Evolutionary conservation across 2,329 filamentous ascomycete genomes (phyloP).

Genomic region (Fusarium sarcochroum): DNA sequence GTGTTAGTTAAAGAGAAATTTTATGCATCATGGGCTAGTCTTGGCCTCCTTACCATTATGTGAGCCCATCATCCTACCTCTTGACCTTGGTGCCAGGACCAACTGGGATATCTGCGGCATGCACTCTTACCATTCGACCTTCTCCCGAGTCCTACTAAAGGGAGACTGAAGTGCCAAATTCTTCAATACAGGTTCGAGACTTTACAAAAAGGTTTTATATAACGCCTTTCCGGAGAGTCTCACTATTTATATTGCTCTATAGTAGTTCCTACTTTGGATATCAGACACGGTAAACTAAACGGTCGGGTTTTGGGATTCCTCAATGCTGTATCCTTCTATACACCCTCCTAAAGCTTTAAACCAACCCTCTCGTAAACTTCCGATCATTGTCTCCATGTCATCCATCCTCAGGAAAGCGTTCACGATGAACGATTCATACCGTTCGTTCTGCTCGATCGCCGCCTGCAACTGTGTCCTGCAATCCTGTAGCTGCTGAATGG

Average conservation of each 20-base stretch:
- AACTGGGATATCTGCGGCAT: not conserved
- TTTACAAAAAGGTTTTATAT: not conserved
- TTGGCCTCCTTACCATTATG: not conserved
- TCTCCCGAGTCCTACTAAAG: not conserved
- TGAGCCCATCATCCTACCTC: not conserved
- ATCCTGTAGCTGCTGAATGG: conserved; percentile 2
- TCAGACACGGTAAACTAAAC: not conserved
- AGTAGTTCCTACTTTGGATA: not conserved
- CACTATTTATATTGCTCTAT: not conserved
- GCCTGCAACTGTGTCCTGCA: conserved; percentile 3
- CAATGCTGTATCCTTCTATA: conserved; percentile 1
- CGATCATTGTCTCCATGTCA: not conserved
- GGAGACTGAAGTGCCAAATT: not conserved
- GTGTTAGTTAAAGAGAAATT: not conserved
- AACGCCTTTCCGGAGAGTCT: not conserved
- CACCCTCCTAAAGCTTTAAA: not conserved
- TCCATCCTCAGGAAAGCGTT: conserved; percentile 1
- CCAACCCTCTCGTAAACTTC: conserved; percentile 1
- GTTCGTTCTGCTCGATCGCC: conserved; percentile 1
- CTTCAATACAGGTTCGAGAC: not conserved
- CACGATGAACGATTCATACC: not conserved
- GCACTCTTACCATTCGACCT: not conserved
- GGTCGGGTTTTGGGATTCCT: not conserved
- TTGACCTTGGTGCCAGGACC: not conserved
- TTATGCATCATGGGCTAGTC: not conserved